phyloP scores from a whole-genome alignment of 2,329 filamentous ascomycete genomes.

The Cladosporium sp. region DNA sequence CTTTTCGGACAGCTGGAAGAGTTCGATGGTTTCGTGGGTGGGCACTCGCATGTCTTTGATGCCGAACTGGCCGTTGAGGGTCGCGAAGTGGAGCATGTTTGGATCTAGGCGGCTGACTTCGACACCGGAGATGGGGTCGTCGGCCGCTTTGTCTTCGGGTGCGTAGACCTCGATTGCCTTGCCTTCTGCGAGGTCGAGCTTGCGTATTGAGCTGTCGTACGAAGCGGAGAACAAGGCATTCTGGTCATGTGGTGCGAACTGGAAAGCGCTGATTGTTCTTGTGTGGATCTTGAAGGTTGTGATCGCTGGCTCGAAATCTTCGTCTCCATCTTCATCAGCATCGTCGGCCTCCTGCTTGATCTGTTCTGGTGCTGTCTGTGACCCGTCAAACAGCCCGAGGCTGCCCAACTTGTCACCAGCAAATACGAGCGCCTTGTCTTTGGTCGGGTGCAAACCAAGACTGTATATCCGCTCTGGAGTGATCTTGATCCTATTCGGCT shows the following conservation, averaged over 20 bases:
- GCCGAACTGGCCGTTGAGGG: conserved; percentile 72
- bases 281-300: conserved; percentile 86
- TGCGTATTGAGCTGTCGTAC: conserved; percentile 88
- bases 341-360: conserved; percentile 44
- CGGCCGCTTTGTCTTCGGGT: conserved; percentile 60
- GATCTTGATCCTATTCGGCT: conserved; percentile 82
- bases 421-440: conserved; percentile 81
- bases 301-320: conserved; percentile 67
- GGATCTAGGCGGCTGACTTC: conserved; percentile 68
- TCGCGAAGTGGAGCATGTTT: conserved; percentile 78
- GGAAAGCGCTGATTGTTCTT: conserved; percentile 78
- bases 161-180: conserved; percentile 77
- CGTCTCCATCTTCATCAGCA: conserved; percentile 60
- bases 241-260: conserved; percentile 65
- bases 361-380: conserved; percentile 52
- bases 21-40: conserved; percentile 48
- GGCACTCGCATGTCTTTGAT: conserved; percentile 68
- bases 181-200: conserved; percentile 74
- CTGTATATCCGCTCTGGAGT: conserved; percentile 82
- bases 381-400: conserved; percentile 84
- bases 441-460: conserved; percentile 79
- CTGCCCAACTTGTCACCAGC: conserved; percentile 92
- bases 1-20: conserved; percentile 76
- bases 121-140: conserved; percentile 75
- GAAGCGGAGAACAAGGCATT: conserved; percentile 78